phyloP scores from a whole-genome alignment of 441 rosid genomes.

The Macaranga tanarius region DNA sequence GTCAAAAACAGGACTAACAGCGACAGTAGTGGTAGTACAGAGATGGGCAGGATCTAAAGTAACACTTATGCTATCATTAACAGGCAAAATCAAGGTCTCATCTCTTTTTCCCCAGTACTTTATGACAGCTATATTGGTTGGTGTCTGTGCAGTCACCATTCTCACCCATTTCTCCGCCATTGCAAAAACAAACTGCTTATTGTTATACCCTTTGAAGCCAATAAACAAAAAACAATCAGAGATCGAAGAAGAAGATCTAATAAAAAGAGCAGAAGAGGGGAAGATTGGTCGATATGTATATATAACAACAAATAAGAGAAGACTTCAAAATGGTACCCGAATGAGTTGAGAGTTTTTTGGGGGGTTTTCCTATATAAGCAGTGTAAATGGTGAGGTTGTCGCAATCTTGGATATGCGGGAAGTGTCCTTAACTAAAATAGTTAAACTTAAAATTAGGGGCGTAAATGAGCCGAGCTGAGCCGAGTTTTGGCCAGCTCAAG shows the following conservation, averaged over 20 bases:
- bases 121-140: conserved; percentile 91
- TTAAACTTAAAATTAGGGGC: too few relatives aligned
- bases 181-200: background rate
- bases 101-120: conserved; percentile 98
- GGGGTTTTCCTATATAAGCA: too few relatives aligned
- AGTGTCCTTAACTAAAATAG: too few relatives aligned
- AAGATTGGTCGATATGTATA: background rate
- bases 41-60: conserved; percentile 93
- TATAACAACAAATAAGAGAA: too few relatives aligned
- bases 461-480: too few relatives aligned
- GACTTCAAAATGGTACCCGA: too few relatives aligned
- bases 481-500: too few relatives aligned
- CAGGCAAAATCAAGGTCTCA: conserved; percentile 77
- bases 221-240: background rate
- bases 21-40: conserved; percentile 89
- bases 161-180: conserved; percentile 53
- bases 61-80: conserved; percentile 90
- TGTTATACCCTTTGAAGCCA: background rate
- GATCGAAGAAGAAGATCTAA: background rate
- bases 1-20: conserved; percentile 76
- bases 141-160: conserved; percentile 83
- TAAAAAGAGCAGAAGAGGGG: background rate
- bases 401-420: too few relatives aligned
- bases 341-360: background rate
- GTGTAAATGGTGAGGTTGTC: too few relatives aligned